These are phyloP conservation scores for Magnolia changhungtana DNA, from an alignment of 164 flowering plant genomes.

Conservation along the genomic window DNA sequence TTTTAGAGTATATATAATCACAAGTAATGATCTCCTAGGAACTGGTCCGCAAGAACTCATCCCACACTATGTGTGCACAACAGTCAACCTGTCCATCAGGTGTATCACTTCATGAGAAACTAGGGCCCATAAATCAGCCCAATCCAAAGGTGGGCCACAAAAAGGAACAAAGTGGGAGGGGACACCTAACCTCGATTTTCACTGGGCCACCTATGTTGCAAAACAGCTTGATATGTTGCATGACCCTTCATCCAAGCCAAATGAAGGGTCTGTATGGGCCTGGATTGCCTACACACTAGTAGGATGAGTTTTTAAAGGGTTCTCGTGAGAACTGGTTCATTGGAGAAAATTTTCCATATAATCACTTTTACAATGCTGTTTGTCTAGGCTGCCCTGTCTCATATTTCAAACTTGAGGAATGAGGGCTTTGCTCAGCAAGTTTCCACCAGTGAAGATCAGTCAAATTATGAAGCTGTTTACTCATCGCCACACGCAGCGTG, in stretches of 20 bases:
- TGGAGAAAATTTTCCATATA: background rate
- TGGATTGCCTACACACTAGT: too few relatives aligned
- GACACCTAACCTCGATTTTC: background rate
- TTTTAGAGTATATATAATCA: background rate
- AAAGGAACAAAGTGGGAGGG: background rate
- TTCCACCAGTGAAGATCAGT: constrained; percentile 38
- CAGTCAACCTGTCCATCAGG: too few relatives aligned
- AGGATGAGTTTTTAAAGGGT: background rate
- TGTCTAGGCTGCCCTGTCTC: constrained; percentile 65
- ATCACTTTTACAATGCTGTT: constrained; percentile 1
- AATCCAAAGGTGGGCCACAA: background rate
- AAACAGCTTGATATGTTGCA: background rate
- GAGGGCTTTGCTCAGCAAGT: constrained; percentile 41
- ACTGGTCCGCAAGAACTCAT: too few relatives aligned
- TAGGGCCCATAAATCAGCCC: too few relatives aligned
- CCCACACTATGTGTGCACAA: too few relatives aligned
- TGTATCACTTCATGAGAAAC: too few relatives aligned
- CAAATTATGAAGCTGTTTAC: constrained; percentile 34
- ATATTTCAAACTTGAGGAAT: constrained; percentile 53
- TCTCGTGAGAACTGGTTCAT: too few relatives aligned
- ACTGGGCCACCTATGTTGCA: background rate
- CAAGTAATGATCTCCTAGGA: too few relatives aligned
- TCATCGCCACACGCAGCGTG: constrained; percentile 26
- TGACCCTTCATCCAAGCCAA: too few relatives aligned
- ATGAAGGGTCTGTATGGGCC: too few relatives aligned